Evolutionary conservation across 2,329 filamentous ascomycete genomes (phyloP).

Genomic region (Colletotrichum somersetense): DNA sequence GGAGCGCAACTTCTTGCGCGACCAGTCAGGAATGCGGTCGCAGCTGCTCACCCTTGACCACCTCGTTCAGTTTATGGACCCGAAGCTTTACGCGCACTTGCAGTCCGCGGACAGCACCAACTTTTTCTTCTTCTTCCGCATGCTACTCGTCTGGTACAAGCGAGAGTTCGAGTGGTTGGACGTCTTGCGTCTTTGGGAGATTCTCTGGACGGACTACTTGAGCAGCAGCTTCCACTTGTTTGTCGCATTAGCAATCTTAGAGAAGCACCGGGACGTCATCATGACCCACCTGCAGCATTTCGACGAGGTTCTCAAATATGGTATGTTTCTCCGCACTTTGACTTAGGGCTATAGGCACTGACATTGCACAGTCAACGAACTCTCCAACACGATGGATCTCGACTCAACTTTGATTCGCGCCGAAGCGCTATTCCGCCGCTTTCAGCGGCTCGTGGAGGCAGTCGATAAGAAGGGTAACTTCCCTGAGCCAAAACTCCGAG

Average conservation of each 20-base stretch:
- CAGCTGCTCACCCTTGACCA: slow-evolving; percentile 94
- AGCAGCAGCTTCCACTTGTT: slow-evolving; percentile 95
- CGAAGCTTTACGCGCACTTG: slow-evolving; percentile 90
- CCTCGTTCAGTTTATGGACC: slow-evolving; percentile 96
- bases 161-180: slow-evolving; percentile 94
- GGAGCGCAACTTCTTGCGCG: slow-evolving; percentile 95
- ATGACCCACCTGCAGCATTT: slow-evolving; percentile 95
- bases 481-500: slow-evolving; percentile 63
- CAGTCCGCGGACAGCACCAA: slow-evolving; percentile 94
- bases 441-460: slow-evolving; percentile 88
- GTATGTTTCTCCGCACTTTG: slow-evolving; percentile 63
- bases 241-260: slow-evolving; percentile 90
- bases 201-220: slow-evolving; percentile 92
- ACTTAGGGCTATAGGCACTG: slow-evolving; percentile 25
- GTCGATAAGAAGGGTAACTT: slow-evolving; percentile 94
- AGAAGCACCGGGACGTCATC: slow-evolving; percentile 96
- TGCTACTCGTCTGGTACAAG: slow-evolving; percentile 99
- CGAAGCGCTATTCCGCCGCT: slow-evolving; percentile 88
- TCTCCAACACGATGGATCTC: slow-evolving; percentile 93
- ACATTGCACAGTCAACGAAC: slow-evolving; percentile 81
- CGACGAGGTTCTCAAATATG: slow-evolving; percentile 96
- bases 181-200: slow-evolving; percentile 90
- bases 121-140: slow-evolving; percentile 99
- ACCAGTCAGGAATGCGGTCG: slow-evolving; percentile 95
- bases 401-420: slow-evolving; percentile 87